Percentiles rank a stretch among this genome's conserved stretches.
Evolutionary conservation across 306 rosid genomes (phyloP).

Genomic region (Casuarina cunninghamiana): DNA sequence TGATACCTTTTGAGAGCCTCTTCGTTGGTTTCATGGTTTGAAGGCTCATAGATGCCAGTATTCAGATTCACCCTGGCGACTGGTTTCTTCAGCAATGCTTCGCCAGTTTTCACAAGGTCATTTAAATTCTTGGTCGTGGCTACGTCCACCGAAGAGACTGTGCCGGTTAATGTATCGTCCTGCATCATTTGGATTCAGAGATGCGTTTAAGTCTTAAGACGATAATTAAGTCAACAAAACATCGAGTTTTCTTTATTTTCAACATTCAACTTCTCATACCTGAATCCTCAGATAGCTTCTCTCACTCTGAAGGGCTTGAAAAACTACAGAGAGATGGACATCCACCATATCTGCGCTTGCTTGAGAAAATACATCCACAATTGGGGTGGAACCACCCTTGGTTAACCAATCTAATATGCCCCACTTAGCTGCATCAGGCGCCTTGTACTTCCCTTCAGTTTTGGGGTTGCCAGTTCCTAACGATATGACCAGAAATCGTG

Average conservation of each 20-base stretch:
- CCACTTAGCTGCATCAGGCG: constrained; percentile 47
- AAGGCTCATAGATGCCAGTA: background rate
- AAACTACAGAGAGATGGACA: constrained; percentile 39
- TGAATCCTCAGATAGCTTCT: constrained; percentile 50
- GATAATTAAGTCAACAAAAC: background rate
- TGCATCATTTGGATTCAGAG: constrained; percentile 11
- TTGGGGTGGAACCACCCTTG: constrained; percentile 41
- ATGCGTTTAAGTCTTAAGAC: background rate
- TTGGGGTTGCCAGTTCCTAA: constrained; percentile 60
- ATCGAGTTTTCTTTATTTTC: background rate
- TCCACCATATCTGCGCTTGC: constrained; percentile 59
- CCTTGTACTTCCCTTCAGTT: constrained; percentile 36
- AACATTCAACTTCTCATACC: constrained; percentile 21
- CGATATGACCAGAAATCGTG: constrained; percentile 27
- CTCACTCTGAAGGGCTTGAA: constrained; percentile 45
- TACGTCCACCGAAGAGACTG: constrained; percentile 46
- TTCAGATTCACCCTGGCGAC: constrained; percentile 50
- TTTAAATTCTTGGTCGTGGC: constrained; percentile 54
- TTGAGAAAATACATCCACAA: constrained; percentile 41
- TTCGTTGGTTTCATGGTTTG: constrained; percentile 10
- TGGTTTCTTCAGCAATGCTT: constrained; percentile 46
- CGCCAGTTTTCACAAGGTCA: constrained; percentile 47
- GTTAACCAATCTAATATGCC: constrained; percentile 51
- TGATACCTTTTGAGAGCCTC: constrained; percentile 18
- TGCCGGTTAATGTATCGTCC: constrained; percentile 53